Evolutionary conservation across 352 stramenopile species (phyloP), one percentile per base, ranked within the genome.

Genomic region (Globisporangium ultimum): DNA sequence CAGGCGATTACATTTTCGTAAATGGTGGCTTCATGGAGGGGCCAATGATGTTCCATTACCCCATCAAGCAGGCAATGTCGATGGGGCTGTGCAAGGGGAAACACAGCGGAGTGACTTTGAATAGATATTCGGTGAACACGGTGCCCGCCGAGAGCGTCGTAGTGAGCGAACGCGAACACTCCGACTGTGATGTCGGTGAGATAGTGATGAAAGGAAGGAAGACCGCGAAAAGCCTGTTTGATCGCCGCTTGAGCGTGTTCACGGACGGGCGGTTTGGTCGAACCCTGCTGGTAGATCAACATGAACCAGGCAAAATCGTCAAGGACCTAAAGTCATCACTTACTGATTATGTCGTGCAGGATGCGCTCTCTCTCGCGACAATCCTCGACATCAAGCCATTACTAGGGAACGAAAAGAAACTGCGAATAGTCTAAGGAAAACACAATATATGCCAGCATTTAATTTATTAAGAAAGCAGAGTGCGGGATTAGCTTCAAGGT

Each of bases 1-100:
- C 73, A 18, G 74, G 67, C 38, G 78, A 86, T 65, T 81, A 76
- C 54, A 48, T 86, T 15, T 86, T 86, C 28, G 50, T 73, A 14
- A 63, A 70, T 5, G 70, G 63, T 28, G 75, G 71, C 0, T 80
- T 84, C 42, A 62, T 66, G 1, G 52, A 61, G 2, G 62, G 70
- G 9, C 71, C 64, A 0, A 41, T 74, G 12, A 52, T 65, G 28
- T 78, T 80, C 24, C 47, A 54, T 12, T 84, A 81, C 45, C 58
- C 64, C 0, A 51, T 72, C 10, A 68, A 73, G 34, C 67, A 72
- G 20, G 76, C 76, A 5, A 20, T 69, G 6, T 12, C 40, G 0
- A 81, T 85, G 61, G 74, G 72, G 4, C 34, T 80, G 13, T 17
- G 40, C 40, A 45, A 45, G 6, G 7, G 8, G 13, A 45, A 45